Base-by-base conservation (phyloP, 768 basidiomycete species). In the Dacryopinax spathularia region DNA sequence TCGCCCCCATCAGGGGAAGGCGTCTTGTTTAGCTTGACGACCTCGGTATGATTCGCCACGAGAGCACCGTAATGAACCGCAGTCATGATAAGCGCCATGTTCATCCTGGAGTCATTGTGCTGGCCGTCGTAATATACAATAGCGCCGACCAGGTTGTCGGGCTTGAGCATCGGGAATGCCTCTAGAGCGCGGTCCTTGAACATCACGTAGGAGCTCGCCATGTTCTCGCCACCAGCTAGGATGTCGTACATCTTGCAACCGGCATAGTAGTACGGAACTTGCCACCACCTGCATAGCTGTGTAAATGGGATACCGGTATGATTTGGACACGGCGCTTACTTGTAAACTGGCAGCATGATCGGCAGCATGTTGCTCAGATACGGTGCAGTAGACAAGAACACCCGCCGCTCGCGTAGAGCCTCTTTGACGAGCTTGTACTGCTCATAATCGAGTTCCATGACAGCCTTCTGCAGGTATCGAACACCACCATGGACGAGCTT, bases 101-200 rank as follows among this genome's bases (percentile, higher is more conserved):
- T 99, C 96, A 98, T 99, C 15, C 95, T 84, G 1, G 95, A 88
- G 70, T 99, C 96, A 70, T 99, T 99, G 75, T 99, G 95, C 76
- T 97, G 95, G 62, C 93, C 94, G 70, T 99, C 95, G 68, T 99
- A 96, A 75, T 98, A 98, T 16, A 99, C 95, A 62, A 99, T 79
- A 15, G 92, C 94, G 20, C 94, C 94, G 33, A 93, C 91, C 12
- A 97, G 81, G 2, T 92, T 92, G 5, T 96, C 86, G 33, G 79
- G 79, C 74, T 98, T 97, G 66, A 99, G 81, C 90, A 95, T 96
- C 0, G 95, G 95, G 78, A 98, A 99, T 0, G 88, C 84, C 71
- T 96, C 92, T 22, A 97, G 76, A 0, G 95, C 92, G 71, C 93
- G 91, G 12, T 89, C 89, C 71, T 88, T 91, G 71, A 86, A 88